Conservation (phyloP, 1,139 yeast genomes). For the Yamadazyma atmosphaerica region DNA sequence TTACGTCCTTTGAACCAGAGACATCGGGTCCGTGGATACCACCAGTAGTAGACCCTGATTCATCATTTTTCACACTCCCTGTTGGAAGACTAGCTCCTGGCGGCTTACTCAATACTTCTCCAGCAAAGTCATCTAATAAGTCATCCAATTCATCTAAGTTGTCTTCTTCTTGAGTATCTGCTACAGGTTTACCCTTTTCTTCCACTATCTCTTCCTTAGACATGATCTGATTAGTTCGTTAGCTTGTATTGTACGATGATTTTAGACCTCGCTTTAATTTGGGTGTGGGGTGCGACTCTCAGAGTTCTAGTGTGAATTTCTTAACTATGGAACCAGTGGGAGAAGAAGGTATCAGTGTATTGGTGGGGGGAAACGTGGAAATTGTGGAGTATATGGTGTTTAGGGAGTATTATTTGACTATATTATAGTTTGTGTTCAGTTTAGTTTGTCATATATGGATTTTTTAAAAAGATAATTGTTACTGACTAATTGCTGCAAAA, state of each 20-base stretch:
- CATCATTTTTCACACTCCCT: constrained; percentile 48
- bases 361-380: too few relatives aligned
- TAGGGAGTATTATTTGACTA: too few relatives aligned
- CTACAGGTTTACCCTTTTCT: constrained; percentile 1
- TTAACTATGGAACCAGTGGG: background rate
- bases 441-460: too few relatives aligned
- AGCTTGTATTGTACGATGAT: background rate
- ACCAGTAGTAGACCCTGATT: constrained; percentile 39
- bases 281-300: constrained; percentile 2
- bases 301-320: too few relatives aligned
- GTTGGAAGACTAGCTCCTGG: constrained; percentile 53
- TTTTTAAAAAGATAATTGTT: too few relatives aligned
- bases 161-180: constrained; percentile 33
- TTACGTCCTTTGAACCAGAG: too few relatives aligned
- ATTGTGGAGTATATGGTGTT: too few relatives aligned
- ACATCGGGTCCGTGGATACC: too few relatives aligned
- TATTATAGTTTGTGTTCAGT: too few relatives aligned
- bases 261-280: background rate
- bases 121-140: constrained; percentile 73
- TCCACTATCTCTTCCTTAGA: constrained; percentile 4
- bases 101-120: constrained; percentile 66
- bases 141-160: constrained; percentile 77
- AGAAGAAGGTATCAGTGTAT: too few relatives aligned
- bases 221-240: constrained; percentile 1
- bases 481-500: too few relatives aligned